phyloP scores from a whole-genome alignment of 2,329 filamentous ascomycete genomes.

The Alternaria incomplexa region DNA sequence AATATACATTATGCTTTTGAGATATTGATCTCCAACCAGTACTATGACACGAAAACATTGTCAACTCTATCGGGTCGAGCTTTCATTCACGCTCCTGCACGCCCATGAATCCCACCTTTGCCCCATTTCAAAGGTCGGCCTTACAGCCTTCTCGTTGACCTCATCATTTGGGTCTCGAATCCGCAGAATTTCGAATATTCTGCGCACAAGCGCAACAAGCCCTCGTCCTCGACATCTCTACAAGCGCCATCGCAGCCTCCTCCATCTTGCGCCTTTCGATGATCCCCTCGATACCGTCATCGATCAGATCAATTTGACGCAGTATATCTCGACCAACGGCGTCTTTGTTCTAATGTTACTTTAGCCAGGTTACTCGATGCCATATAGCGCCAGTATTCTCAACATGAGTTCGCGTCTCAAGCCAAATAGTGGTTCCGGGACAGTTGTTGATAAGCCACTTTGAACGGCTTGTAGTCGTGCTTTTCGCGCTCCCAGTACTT shows the following conservation, averaged over 20 bases:
- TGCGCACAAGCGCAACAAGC: neutral
- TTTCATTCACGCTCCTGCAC: neutral
- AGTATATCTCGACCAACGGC: neutral
- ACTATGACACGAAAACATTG: neutral
- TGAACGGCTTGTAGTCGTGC: neutral
- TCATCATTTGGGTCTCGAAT: neutral
- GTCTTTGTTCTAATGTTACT: neutral
- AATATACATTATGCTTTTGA: neutral
- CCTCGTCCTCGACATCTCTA: neutral
- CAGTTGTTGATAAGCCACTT: neutral
- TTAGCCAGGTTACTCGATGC: neutral
- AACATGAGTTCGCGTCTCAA: neutral
- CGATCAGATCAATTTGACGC: neutral
- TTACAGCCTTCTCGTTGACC: neutral
- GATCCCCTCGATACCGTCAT: neutral
- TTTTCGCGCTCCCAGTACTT: neutral
- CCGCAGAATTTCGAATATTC: neutral
- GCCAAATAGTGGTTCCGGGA: neutral
- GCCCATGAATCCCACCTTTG: neutral
- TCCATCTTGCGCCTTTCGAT: neutral
- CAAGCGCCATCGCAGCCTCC: neutral
- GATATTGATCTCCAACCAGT: neutral
- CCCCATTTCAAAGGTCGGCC: neutral
- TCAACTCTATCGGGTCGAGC: neutral
- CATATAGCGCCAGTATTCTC: rapidly evolving